Conservation (phyloP, 768 basidiomycete genomes). For the Xerocomellus chrysenteron region DNA sequence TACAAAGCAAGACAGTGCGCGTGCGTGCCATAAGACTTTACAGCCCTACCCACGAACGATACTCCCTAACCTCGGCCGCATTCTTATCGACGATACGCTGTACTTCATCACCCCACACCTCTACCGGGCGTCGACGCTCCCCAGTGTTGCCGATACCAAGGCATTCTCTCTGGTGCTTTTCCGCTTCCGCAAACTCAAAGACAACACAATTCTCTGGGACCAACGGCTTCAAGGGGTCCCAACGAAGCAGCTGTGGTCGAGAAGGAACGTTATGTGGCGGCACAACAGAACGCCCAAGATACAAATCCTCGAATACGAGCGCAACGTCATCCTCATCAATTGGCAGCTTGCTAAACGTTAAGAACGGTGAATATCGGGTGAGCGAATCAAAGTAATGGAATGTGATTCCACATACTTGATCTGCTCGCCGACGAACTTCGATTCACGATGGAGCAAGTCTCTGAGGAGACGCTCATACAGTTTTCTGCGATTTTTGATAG, state of each 20-base stretch:
- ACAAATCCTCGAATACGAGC: constrained; percentile 84
- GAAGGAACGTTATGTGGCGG: constrained; percentile 76
- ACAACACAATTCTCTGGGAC: constrained; percentile 82
- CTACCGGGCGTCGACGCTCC: constrained; percentile 38
- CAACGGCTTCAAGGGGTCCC: constrained; percentile 69
- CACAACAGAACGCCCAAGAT: constrained; percentile 72
- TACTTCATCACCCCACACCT: constrained; percentile 72
- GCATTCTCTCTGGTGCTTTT: constrained; percentile 57
- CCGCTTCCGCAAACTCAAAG: constrained; percentile 74
- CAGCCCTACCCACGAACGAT: constrained; percentile 51
- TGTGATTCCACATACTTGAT: constrained; percentile 51
- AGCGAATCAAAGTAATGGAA: neutral
- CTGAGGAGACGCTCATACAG: constrained; percentile 77
- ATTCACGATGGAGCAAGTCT: constrained; percentile 75
- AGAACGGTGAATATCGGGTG: neutral
- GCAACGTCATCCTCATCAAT: constrained; percentile 83
- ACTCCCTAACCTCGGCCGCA: constrained; percentile 55
- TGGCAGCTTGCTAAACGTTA: constrained; percentile 57
- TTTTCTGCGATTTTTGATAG: constrained; percentile 83
- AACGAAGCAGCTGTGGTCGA: constrained; percentile 74
- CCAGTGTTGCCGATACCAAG: constrained; percentile 17
- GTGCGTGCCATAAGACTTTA: neutral
- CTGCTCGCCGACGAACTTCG: constrained; percentile 56
- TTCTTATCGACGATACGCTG: constrained; percentile 57
- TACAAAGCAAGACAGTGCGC: neutral